These are phyloP conservation scores for Exophiala dermatitidis DNA, from an alignment of 2,329 filamentous ascomycete species.

Conservation along the genomic window DNA sequence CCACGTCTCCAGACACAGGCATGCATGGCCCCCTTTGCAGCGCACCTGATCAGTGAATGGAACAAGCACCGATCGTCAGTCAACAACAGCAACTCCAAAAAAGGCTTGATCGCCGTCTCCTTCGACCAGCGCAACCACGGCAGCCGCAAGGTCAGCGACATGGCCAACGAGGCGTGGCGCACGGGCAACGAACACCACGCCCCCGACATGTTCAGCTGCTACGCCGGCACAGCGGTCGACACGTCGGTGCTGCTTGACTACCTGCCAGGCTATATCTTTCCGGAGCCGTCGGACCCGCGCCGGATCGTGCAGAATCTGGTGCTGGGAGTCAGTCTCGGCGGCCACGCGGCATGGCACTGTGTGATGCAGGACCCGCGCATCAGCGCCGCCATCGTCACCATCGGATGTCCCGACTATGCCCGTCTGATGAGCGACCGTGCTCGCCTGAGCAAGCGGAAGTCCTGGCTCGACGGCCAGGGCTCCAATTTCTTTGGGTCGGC, in stretches of 20 bases:
- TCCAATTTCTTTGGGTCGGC: slow-evolving; percentile 64
- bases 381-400: slow-evolving; percentile 67
- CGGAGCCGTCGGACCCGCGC: slow-evolving; percentile 40
- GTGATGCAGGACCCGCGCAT: slow-evolving; percentile 72
- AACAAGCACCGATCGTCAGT: slow-evolving; percentile 36
- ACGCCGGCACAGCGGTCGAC: slow-evolving; percentile 64
- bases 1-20: slow-evolving; percentile 64
- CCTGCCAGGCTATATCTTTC: slow-evolving; percentile 67
- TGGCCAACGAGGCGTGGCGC: slow-evolving; percentile 71
- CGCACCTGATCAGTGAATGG: slow-evolving; percentile 62
- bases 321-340: slow-evolving; percentile 77
- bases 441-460: slow-evolving; percentile 60
- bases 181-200: slow-evolving; percentile 74
- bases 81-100: slow-evolving; percentile 31
- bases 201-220: slow-evolving; percentile 73
- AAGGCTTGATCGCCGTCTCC: slow-evolving; percentile 68
- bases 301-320: slow-evolving; percentile 59
- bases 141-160: slow-evolving; percentile 56
- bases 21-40: slow-evolving; percentile 68
- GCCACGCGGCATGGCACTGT: slow-evolving; percentile 79
- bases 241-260: slow-evolving; percentile 68
- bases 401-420: slow-evolving; percentile 85
- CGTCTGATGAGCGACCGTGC: slow-evolving; percentile 76
- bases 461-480: slow-evolving; percentile 48
- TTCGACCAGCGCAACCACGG: slow-evolving; percentile 97